Conservation (phyloP, 2,329 filamentous ascomycete species). For the Zymoseptoria brevis region DNA sequence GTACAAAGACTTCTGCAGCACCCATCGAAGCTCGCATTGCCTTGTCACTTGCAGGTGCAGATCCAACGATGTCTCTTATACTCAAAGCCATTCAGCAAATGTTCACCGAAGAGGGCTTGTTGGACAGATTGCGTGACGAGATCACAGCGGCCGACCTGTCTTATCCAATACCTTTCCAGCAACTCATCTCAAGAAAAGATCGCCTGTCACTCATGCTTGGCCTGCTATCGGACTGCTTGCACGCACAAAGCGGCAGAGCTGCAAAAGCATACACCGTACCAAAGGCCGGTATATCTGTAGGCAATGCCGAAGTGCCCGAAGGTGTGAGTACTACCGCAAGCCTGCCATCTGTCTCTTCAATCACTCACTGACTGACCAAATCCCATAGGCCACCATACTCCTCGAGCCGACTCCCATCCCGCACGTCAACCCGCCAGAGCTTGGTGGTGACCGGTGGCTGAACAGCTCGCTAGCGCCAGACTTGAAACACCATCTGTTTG, state of each 20-base stretch:
- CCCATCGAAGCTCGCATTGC: conserved; percentile 10
- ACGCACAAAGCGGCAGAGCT: not conserved
- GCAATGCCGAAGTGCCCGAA: not conserved
- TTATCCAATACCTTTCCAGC: conserved; percentile 4
- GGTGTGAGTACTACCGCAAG: not conserved
- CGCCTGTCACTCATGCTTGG: conserved; percentile 12
- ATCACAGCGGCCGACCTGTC: conserved; percentile 4
- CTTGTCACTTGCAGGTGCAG: conserved; percentile 13
- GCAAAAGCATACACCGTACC: conserved; percentile 1
- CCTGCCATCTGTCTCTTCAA: not conserved
- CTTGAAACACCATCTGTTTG: conserved; percentile 1
- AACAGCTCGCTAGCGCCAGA: not conserved
- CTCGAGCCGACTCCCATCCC: conserved; percentile 3
- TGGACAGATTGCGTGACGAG: conserved; percentile 13
- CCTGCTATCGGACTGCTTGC: conserved; percentile 11
- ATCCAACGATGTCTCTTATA: conserved; percentile 11
- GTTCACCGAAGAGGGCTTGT: conserved; percentile 10
- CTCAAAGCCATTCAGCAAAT: conserved; percentile 11
- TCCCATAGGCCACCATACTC: conserved; percentile 8
- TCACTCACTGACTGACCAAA: not conserved
- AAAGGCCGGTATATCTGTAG: conserved; percentile 4
- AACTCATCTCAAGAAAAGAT: conserved; percentile 5
- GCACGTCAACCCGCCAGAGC: conserved; percentile 3
- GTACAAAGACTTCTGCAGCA: not conserved
- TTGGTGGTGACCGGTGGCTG: conserved; percentile 5